Evolutionary conservation across 805 yeast genomes (phyloP).

Genomic region (Candida insectorum): DNA sequence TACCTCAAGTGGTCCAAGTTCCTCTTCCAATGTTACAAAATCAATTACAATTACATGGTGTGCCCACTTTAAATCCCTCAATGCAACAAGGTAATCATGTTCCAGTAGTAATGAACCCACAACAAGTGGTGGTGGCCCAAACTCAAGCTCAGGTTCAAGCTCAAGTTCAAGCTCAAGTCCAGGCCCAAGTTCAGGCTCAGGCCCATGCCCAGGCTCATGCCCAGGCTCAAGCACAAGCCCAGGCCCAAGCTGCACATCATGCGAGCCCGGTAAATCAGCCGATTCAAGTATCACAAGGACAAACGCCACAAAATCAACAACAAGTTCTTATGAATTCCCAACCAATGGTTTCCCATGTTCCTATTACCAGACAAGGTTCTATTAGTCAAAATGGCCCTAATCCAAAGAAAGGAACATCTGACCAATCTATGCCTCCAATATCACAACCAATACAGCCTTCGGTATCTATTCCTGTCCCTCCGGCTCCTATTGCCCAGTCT

Average conservation of each 20-base stretch:
- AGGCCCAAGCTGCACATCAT: background rate
- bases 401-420: too few species aligned
- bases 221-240: conserved; percentile 3
- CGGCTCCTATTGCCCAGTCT: conserved; percentile 1
- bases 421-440: too few species aligned
- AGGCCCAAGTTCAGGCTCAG: conserved; percentile 6
- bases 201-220: conserved; percentile 6
- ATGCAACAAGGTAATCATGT: conserved; percentile 1
- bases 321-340: too few species aligned
- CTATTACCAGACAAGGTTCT: too few species aligned
- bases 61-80: conserved; percentile 1
- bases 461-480: too few species aligned
- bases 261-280: too few species aligned
- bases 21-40: conserved; percentile 12
- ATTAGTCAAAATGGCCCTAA: too few species aligned
- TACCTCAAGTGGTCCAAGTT: conserved; percentile 13
- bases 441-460: conserved; percentile 2
- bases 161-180: conserved; percentile 1
- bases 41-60: conserved; percentile 8
- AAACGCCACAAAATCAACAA: too few species aligned
- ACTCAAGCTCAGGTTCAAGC: conserved; percentile 4
- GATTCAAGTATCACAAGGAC: too few species aligned
- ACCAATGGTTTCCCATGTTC: too few species aligned
- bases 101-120: conserved; percentile 6
- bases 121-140: conserved; percentile 8